Evolutionary conservation across 192 early-diverging fungal species (phyloP).

Genomic region (Phycomyces nitens): DNA sequence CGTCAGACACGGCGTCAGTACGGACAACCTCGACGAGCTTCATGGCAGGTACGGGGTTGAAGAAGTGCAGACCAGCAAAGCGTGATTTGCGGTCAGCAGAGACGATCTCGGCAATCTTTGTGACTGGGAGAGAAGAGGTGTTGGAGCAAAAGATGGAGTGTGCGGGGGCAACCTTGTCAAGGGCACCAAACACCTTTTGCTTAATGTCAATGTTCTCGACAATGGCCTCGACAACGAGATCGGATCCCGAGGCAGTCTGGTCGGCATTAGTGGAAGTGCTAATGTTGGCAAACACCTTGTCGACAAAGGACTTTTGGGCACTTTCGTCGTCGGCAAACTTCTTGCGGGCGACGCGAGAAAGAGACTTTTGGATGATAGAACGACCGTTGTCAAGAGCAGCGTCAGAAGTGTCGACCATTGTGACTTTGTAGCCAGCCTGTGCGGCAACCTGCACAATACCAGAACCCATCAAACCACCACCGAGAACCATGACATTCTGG

Average conservation of each 20-base stretch:
- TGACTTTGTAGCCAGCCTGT: conserved; percentile 74
- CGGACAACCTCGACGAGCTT: conserved; percentile 93
- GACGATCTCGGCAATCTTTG: conserved; percentile 70
- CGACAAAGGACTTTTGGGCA: conserved; percentile 63
- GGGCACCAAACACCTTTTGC: conserved; percentile 70
- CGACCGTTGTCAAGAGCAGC: conserved; percentile 74
- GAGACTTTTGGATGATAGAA: conserved; percentile 80
- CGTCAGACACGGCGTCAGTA: conserved; percentile 56
- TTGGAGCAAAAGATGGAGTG: conserved; percentile 84
- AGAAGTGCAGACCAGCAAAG: conserved; percentile 92
- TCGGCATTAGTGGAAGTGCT: conserved; percentile 59
- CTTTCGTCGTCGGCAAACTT: conserved; percentile 71
- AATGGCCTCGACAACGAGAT: conserved; percentile 93
- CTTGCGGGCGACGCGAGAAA: conserved; percentile 87
- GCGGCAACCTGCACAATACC: conserved; percentile 90
- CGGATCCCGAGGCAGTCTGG: conserved; percentile 58
- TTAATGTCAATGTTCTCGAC: conserved; percentile 91
- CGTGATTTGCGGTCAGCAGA: conserved; percentile 44
- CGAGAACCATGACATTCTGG: conserved; percentile 76
- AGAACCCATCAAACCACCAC: conserved; percentile 85
- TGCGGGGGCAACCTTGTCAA: conserved; percentile 71
- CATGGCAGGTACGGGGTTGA: conserved; percentile 99
- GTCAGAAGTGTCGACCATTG: conserved; percentile 78
- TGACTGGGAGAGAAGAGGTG: conserved; percentile 88
- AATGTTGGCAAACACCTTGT: conserved; percentile 67